phyloP scores from a whole-genome alignment of 2,329 filamentous ascomycete species.

The Fusarium chuoi region DNA sequence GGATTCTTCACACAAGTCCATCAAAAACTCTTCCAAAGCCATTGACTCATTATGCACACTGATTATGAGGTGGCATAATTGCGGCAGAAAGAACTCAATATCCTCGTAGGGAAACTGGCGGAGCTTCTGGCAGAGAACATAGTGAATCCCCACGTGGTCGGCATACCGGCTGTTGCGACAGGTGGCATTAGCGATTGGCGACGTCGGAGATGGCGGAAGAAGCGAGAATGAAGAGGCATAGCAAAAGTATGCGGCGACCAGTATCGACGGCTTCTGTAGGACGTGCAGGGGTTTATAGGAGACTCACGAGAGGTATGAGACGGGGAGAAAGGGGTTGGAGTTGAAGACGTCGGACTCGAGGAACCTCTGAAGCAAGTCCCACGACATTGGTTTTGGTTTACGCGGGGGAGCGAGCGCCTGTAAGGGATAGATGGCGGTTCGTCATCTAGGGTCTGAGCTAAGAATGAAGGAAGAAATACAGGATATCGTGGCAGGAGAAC shows the following conservation, averaged over 20 bases:
- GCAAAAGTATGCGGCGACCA: neutral
- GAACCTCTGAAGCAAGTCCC: conserved; percentile 90
- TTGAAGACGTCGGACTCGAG: conserved; percentile 95
- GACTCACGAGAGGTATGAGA: conserved; percentile 87
- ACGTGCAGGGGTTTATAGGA: conserved; percentile 6
- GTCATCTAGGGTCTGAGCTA: conserved; percentile 50
- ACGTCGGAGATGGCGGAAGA: conserved; percentile 31
- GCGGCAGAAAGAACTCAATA: conserved; percentile 91
- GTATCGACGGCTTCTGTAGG: neutral
- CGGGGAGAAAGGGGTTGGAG: conserved; percentile 87
- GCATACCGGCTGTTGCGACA: conserved; percentile 76
- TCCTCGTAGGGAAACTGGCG: conserved; percentile 91
- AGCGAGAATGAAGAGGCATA: neutral
- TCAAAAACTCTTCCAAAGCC: conserved; percentile 87
- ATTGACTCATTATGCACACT: conserved; percentile 92
- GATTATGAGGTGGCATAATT: conserved; percentile 88
- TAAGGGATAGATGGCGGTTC: conserved; percentile 48
- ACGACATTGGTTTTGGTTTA: conserved; percentile 72
- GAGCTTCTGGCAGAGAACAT: conserved; percentile 88
- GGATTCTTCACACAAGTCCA: conserved; percentile 88
- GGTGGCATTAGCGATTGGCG: conserved; percentile 41
- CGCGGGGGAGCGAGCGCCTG: conserved; percentile 48
- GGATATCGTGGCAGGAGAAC: conserved; percentile 1
- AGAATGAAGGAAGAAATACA: conserved; percentile 12
- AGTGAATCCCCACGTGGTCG: conserved; percentile 89